A percentile compares a stretch with the other conserved stretches of the same genome.
These are phyloP conservation scores for Coemansia sp. DNA, from an alignment of 192 early-diverging fungal genomes.

Conservation along the genomic window DNA sequence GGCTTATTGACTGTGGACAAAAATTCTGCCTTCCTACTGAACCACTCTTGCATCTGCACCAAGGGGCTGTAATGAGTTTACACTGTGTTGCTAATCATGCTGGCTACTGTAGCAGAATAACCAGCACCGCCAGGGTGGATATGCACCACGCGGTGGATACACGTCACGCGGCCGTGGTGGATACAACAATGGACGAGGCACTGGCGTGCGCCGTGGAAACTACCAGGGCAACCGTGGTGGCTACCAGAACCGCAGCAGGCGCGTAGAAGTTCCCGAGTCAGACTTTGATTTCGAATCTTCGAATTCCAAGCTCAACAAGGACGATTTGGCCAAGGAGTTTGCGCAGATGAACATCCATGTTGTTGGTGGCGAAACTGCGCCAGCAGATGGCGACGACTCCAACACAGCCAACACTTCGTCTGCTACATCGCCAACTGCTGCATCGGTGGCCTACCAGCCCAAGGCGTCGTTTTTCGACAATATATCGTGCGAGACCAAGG, in stretches of 20 bases:
- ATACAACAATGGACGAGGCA: slow-evolving; percentile 27
- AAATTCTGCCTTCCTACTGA: slow-evolving; percentile 18
- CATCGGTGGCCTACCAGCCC: slow-evolving; percentile 70
- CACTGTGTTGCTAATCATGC: not conserved
- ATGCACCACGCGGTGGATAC: slow-evolving; percentile 24
- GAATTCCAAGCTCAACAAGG: slow-evolving; percentile 94
- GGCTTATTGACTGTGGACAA: slow-evolving; percentile 9
- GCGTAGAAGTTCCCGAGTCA: slow-evolving; percentile 64
- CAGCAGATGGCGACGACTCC: not conserved
- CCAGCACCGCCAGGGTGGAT: slow-evolving; percentile 36
- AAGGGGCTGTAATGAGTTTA: not conserved
- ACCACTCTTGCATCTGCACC: slow-evolving; percentile 1
- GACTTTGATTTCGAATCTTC: slow-evolving; percentile 96
- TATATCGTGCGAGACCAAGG: slow-evolving; percentile 95
- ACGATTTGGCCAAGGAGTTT: slow-evolving; percentile 76
- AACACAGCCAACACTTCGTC: slow-evolving; percentile 4
- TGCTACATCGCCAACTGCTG: slow-evolving; percentile 22
- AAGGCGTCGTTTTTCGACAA: slow-evolving; percentile 93
- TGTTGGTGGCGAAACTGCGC: slow-evolving; percentile 12
- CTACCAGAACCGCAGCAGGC: slow-evolving; percentile 30
- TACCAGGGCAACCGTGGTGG: slow-evolving; percentile 38
- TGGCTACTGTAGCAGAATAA: slow-evolving; percentile 11
- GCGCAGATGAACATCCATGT: slow-evolving; percentile 53
- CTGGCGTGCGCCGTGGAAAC: slow-evolving; percentile 25
- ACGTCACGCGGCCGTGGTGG: slow-evolving; percentile 18